These are phyloP conservation scores for Chalciporus piperatus DNA, from an alignment of 768 basidiomycete genomes.

Conservation along the genomic window DNA sequence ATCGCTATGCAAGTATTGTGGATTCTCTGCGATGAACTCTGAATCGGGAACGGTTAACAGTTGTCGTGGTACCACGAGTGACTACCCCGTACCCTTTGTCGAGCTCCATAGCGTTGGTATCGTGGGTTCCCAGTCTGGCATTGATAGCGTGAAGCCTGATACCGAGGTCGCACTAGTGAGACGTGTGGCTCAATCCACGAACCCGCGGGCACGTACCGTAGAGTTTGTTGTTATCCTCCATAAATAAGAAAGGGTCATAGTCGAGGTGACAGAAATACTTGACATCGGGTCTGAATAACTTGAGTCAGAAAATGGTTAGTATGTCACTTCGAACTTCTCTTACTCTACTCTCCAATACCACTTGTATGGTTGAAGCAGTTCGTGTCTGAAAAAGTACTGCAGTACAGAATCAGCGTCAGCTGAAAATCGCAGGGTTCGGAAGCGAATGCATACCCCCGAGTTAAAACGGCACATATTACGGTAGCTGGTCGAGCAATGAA, in stretches of 20 bases:
- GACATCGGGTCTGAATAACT: conserved; percentile 43
- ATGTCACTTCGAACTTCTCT: conserved; percentile 13
- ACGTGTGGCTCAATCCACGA: neutral
- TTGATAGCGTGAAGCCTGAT: conserved; percentile 58
- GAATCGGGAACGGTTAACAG: conserved; percentile 33
- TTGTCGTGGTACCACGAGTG: conserved; percentile 23
- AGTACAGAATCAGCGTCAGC: conserved; percentile 11
- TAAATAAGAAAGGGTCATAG: conserved; percentile 51
- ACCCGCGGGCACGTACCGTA: conserved; percentile 38
- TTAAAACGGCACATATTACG: conserved; percentile 81
- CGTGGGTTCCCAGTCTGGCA: conserved; percentile 64
- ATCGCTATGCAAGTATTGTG: conserved; percentile 51
- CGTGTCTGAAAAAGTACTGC: conserved; percentile 56
- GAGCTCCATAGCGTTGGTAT: conserved; percentile 62
- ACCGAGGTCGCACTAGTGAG: neutral
- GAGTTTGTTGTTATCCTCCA: conserved; percentile 51
- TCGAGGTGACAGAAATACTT: conserved; percentile 55
- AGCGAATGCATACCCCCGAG: conserved; percentile 35
- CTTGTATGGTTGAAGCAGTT: conserved; percentile 48
- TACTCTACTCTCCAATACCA: conserved; percentile 66
- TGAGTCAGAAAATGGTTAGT: neutral
- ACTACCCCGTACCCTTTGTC: conserved; percentile 43
- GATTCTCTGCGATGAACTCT: conserved; percentile 57
- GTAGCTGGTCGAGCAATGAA: conserved; percentile 36
- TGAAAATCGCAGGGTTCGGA: neutral